phyloP scores from a whole-genome alignment of 2,329 filamentous ascomycete genomes.

The Colletotrichum sp. region DNA sequence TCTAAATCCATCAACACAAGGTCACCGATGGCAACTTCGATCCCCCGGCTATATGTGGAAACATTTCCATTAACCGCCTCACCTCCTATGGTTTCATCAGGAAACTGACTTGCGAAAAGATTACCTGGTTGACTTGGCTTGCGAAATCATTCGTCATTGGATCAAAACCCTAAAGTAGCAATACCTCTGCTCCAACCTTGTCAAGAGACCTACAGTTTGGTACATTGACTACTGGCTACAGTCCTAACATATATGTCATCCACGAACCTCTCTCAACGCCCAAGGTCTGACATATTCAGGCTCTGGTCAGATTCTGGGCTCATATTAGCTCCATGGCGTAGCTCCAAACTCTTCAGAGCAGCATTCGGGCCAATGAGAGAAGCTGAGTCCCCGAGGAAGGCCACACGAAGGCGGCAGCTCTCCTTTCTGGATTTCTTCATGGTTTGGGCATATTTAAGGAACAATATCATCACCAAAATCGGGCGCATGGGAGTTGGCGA shows the following conservation, averaged over 20 bases:
- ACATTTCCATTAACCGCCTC: background rate
- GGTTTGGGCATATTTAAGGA: background rate
- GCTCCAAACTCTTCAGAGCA: background rate
- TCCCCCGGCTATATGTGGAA: background rate
- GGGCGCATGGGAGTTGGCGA: background rate
- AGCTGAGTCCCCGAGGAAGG: background rate
- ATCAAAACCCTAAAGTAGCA: background rate
- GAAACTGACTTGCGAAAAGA: background rate
- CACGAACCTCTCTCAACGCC: background rate
- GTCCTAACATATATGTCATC: background rate
- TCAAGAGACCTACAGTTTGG: fast-evolving
- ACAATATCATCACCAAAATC: background rate
- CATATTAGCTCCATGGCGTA: background rate
- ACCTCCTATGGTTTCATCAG: background rate
- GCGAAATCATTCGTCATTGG: background rate
- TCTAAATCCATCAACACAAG: background rate
- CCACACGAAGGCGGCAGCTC: background rate
- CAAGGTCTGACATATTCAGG: background rate
- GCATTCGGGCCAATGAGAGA: background rate
- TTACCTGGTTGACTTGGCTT: background rate
- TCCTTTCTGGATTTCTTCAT: background rate
- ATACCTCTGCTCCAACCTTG: fast-evolving
- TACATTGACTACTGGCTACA: background rate
- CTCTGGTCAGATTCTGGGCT: background rate
- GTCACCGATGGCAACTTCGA: background rate